Percentiles rank a stretch among this genome's conserved stretches.
phyloP scores from a whole-genome alignment of 345 rosid genomes.

The Reutealis trisperma region DNA sequence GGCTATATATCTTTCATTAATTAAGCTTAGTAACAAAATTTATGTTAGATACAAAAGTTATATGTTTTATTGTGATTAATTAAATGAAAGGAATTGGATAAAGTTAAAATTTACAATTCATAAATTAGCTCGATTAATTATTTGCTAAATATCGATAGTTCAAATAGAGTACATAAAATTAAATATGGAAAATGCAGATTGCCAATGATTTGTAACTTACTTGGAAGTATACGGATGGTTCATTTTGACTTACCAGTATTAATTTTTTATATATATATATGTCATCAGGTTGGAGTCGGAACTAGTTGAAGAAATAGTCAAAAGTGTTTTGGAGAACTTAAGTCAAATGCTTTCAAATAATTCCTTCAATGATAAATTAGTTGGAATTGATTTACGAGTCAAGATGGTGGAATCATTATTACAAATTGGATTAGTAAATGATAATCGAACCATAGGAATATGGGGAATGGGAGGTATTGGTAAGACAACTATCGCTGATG shows the following conservation, averaged over 20 bases:
- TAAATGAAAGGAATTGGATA: too few species aligned
- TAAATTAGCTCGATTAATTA: too few species aligned
- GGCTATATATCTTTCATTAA: too few species aligned
- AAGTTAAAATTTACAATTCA: too few species aligned
- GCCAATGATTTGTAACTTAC: too few species aligned
- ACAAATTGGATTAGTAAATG: background rate
- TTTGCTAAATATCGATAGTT: too few species aligned
- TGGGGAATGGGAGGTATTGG: slow-evolving; percentile 13
- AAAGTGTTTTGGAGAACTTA: background rate
- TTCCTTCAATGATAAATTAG: background rate
- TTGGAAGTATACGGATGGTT: too few species aligned
- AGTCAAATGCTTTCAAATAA: background rate
- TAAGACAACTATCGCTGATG: background rate
- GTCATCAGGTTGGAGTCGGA: background rate
- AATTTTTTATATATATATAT: background rate
- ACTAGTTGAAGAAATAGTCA: background rate
- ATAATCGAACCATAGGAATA: background rate
- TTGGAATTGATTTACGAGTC: background rate
- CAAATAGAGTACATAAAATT: too few species aligned
- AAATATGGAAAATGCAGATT: too few species aligned
- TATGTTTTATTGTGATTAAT: too few species aligned
- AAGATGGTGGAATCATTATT: background rate
- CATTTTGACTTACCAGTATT: background rate
- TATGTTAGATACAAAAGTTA: too few species aligned
- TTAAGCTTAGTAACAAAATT: too few species aligned